These are phyloP conservation scores for Nicotiana otophora DNA, from an alignment of 257 asterid genomes.

Conservation along the genomic window DNA sequence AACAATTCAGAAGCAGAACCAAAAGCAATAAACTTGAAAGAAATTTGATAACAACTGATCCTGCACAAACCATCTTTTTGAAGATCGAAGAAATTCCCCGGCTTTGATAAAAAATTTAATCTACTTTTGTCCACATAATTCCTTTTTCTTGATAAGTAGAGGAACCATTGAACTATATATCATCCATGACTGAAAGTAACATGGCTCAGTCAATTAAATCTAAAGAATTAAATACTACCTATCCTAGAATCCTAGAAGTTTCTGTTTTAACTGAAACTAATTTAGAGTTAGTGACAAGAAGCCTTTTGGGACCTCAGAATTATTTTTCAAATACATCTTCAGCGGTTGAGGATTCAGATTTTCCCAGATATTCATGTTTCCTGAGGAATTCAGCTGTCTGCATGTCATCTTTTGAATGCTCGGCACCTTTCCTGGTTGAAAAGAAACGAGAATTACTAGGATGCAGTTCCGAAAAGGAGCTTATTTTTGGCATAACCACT, in stretches of 20 bases:
- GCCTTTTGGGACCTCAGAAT: slow-evolving; percentile 40
- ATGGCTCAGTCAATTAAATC: background rate
- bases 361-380: slow-evolving; percentile 20
- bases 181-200: background rate
- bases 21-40: background rate
- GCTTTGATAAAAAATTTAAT: too few species aligned
- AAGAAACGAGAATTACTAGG: background rate
- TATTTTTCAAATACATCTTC: slow-evolving; percentile 22
- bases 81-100: too few species aligned
- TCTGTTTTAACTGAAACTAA: background rate
- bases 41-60: background rate
- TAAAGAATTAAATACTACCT: background rate
- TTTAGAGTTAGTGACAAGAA: slow-evolving; percentile 7
- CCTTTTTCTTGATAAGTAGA: background rate
- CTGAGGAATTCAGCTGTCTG: slow-evolving; percentile 26
- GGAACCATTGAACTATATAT: background rate
- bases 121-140: background rate
- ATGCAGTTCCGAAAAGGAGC: background rate
- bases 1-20: background rate
- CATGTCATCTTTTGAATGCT: slow-evolving; percentile 28
- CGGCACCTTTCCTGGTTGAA: slow-evolving; percentile 45
- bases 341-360: slow-evolving; percentile 23
- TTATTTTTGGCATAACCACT: background rate
- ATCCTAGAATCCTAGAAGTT: background rate
- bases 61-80: background rate